Evolutionary conservation across 1,139 yeast genomes (phyloP).

Genomic region (Diutina ranongensis): DNA sequence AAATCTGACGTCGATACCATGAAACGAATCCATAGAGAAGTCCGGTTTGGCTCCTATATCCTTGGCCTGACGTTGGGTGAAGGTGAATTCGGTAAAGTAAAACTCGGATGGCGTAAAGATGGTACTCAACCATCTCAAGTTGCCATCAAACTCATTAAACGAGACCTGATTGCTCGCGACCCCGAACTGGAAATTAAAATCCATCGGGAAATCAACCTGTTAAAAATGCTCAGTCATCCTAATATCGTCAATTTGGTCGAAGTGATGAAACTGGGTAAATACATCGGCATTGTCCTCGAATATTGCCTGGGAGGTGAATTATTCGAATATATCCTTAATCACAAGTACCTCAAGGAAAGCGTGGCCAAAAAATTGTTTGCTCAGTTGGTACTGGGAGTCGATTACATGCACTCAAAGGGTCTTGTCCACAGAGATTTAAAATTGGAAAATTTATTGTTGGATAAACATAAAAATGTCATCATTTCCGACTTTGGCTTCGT

Average conservation of each 20-base stretch:
- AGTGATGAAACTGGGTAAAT: slow-evolving; percentile 86
- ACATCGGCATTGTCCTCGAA: slow-evolving; percentile 91
- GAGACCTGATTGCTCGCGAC: slow-evolving; percentile 76
- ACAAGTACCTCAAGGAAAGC: slow-evolving; percentile 75
- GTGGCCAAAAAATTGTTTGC: slow-evolving; percentile 84
- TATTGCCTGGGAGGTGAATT: slow-evolving; percentile 97
- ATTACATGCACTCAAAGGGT: slow-evolving; percentile 78
- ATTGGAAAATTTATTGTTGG: slow-evolving; percentile 59
- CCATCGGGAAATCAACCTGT: slow-evolving; percentile 85
- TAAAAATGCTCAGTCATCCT: slow-evolving; percentile 80
- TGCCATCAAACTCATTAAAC: slow-evolving; percentile 82
- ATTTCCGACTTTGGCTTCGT: slow-evolving; percentile 88
- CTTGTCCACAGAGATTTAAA: slow-evolving; percentile 75
- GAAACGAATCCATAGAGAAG: slow-evolving; percentile 32
- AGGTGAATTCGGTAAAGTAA: slow-evolving; percentile 96
- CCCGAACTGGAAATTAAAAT: slow-evolving; percentile 81
- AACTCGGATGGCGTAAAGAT: slow-evolving; percentile 90
- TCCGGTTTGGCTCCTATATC: slow-evolving; percentile 76
- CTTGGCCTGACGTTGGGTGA: slow-evolving; percentile 94
- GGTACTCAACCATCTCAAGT: slow-evolving; percentile 73
- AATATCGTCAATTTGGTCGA: slow-evolving; percentile 87
- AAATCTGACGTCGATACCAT: background rate
- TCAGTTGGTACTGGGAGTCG: slow-evolving; percentile 87
- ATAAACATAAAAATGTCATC: slow-evolving; percentile 68
- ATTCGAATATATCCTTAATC: slow-evolving; percentile 82